These are phyloP conservation scores for Camellia japonica DNA, from an alignment of 148 eudicot species.

Conservation along the genomic window DNA sequence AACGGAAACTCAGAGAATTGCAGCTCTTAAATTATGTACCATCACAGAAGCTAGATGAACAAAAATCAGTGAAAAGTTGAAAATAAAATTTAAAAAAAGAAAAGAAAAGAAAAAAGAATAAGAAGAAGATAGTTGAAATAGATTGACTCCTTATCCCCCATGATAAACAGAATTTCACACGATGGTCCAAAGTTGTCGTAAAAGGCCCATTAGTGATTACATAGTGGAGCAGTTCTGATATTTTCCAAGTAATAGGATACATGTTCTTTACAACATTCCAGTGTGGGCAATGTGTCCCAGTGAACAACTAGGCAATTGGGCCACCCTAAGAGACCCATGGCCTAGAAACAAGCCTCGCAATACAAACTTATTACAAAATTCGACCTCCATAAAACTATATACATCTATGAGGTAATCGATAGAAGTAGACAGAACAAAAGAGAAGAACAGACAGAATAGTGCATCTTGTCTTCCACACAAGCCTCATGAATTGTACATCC, in stretches of 20 bases:
- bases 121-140: not conserved
- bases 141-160: not conserved
- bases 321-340: not conserved
- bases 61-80: not conserved
- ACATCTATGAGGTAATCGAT: not conserved
- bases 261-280: not conserved
- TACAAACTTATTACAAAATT: not conserved
- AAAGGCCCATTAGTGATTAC: not conserved
- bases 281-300: not conserved
- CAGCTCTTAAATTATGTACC: not conserved
- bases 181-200: not conserved
- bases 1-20: not conserved
- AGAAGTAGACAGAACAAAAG: not conserved
- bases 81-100: not conserved
- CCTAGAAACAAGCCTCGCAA: not conserved
- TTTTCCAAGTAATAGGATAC: not conserved
- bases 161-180: not conserved
- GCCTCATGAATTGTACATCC: not conserved
- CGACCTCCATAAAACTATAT: not conserved
- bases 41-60: not conserved
- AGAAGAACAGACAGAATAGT: not conserved
- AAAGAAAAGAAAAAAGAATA: no score
- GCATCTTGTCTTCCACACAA: no score
- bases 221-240: not conserved
- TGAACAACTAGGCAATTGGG: slow-evolving; percentile 1